phyloP scores from a whole-genome alignment of 1,284 basidiomycete species.

The Earliella scabrosa region DNA sequence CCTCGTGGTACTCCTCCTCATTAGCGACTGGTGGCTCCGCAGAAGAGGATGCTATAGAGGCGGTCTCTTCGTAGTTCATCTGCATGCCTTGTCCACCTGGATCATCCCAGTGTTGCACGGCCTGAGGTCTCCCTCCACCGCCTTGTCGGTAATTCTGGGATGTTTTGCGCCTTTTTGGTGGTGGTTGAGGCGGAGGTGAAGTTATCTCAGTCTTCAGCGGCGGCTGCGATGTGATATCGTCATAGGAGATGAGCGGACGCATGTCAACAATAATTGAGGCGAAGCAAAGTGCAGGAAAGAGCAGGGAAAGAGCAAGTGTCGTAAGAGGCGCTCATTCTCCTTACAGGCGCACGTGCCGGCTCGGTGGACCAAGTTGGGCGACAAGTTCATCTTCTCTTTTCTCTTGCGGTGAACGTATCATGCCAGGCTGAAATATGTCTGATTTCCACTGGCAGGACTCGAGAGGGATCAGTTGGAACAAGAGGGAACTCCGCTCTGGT shows the following conservation, averaged over 20 bases:
- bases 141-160: slow-evolving; percentile 23
- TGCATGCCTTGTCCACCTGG: slow-evolving; percentile 36
- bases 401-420: too few relatives aligned
- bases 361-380: too few relatives aligned
- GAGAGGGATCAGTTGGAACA: too few relatives aligned
- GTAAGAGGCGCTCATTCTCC: too few relatives aligned
- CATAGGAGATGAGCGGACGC: slow-evolving; percentile 37
- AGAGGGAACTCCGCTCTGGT: too few relatives aligned
- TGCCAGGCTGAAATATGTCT: too few relatives aligned
- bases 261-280: slow-evolving; percentile 7
- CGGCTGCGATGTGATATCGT: slow-evolving; percentile 32
- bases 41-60: slow-evolving; percentile 8
- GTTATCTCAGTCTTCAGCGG: background rate
- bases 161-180: slow-evolving; percentile 35
- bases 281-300: too few relatives aligned
- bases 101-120: slow-evolving; percentile 53
- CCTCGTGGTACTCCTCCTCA: slow-evolving; percentile 25
- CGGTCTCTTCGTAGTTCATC: slow-evolving; percentile 40
- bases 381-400: too few relatives aligned
- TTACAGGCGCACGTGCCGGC: too few relatives aligned
- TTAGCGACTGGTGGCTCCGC: slow-evolving; percentile 8
- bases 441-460: too few relatives aligned
- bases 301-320: background rate
- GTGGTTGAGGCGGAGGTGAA: slow-evolving; percentile 22
- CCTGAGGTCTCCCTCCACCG: slow-evolving; percentile 19